Evolutionary conservation across 2,329 filamentous ascomycete species (phyloP).

Genomic region (Fonsecaea nubica): DNA sequence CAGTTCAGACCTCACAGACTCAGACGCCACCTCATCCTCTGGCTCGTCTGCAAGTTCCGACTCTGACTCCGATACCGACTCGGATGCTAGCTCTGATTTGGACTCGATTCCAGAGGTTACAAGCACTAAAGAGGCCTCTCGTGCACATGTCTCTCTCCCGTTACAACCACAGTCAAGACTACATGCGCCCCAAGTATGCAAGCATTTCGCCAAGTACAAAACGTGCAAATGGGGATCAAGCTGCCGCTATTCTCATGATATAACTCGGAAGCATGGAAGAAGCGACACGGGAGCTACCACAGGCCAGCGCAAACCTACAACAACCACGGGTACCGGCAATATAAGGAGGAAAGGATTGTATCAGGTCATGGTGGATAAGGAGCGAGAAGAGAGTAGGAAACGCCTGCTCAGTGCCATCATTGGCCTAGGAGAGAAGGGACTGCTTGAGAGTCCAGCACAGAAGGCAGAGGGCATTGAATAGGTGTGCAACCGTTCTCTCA

Average conservation of each 20-base stretch:
- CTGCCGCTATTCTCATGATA: slow-evolving; percentile 53
- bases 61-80: slow-evolving; percentile 31
- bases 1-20: slow-evolving; percentile 16
- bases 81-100: slow-evolving; percentile 18
- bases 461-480: neutral
- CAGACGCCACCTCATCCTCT: slow-evolving; percentile 30
- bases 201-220: slow-evolving; percentile 50
- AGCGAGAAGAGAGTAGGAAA: slow-evolving; percentile 52
- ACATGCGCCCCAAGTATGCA: slow-evolving; percentile 44
- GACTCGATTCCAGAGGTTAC: slow-evolving; percentile 49
- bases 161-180: slow-evolving; percentile 40
- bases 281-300: slow-evolving; percentile 35
- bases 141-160: slow-evolving; percentile 49
- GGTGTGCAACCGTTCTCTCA: neutral
- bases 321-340: slow-evolving; percentile 18
- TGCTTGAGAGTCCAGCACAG: slow-evolving; percentile 42
- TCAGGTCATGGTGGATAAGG: slow-evolving; percentile 52
- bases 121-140: slow-evolving; percentile 50
- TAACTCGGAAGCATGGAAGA: slow-evolving; percentile 1
- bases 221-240: slow-evolving; percentile 51
- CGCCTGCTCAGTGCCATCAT: slow-evolving; percentile 52
- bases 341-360: slow-evolving; percentile 49
- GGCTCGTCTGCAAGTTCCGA: slow-evolving; percentile 32
- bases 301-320: slow-evolving; percentile 38
- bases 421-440: slow-evolving; percentile 51